phyloP scores from a whole-genome alignment of 495 filamentous ascomycete genomes.

The Umbilicaria muhlenbergii region DNA sequence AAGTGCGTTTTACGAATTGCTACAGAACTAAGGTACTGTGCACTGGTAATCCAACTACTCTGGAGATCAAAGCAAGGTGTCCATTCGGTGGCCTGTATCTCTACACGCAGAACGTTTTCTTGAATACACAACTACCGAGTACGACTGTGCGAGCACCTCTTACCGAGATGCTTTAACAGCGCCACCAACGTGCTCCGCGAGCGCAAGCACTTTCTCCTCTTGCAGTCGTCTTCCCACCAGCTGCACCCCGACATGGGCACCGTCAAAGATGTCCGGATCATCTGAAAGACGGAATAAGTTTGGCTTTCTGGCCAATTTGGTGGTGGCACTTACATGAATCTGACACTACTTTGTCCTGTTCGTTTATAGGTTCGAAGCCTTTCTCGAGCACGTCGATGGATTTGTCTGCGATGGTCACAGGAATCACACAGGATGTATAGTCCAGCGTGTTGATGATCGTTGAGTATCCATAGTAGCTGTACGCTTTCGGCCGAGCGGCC shows the following conservation, averaged over 20 bases:
- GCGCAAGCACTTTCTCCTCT: constrained; percentile 35
- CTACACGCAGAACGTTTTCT: neutral
- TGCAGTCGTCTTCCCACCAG: constrained; percentile 32
- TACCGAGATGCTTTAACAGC: neutral
- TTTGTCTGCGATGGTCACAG: constrained; percentile 41
- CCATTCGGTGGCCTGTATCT: neutral
- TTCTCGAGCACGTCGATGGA: constrained; percentile 29
- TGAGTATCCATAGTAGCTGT: constrained; percentile 35
- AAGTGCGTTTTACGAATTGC: too few relatives aligned
- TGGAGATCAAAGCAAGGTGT: too few relatives aligned
- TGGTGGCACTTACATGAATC: constrained; percentile 35
- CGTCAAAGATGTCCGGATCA: constrained; percentile 35
- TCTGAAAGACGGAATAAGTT: constrained; percentile 18
- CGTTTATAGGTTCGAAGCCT: constrained; percentile 21
- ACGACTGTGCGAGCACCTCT: too few relatives aligned
- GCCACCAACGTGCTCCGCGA: constrained; percentile 24
- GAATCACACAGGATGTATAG: constrained; percentile 40
- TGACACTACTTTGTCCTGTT: constrained; percentile 26
- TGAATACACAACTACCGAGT: too few relatives aligned
- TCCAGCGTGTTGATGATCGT: constrained; percentile 39
- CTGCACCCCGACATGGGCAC: constrained; percentile 38
- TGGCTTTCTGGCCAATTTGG: neutral
- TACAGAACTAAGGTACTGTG: too few relatives aligned
- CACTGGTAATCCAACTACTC: too few relatives aligned
- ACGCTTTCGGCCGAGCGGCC: constrained; percentile 32